Percentiles rank a stretch among this genome's conserved stretches.
Evolutionary conservation across 257 asterid species (phyloP).

Genomic region (Petunia axillaris): DNA sequence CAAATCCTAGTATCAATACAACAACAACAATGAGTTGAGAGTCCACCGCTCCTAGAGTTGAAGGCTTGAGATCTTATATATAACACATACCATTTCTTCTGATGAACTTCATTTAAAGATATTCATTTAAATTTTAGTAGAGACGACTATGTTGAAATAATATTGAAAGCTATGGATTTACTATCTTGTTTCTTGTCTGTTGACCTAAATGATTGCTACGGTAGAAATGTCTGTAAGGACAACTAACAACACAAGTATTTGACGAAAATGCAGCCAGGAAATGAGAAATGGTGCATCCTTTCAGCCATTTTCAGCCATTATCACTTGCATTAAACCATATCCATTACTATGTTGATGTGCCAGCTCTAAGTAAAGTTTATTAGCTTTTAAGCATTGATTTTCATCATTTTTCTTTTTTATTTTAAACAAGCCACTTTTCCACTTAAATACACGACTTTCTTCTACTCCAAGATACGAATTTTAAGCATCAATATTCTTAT

Average conservation of each 20-base stretch:
- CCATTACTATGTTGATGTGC: constrained; percentile 92
- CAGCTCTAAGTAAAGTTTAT: constrained; percentile 63
- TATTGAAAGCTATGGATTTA: too few species aligned
- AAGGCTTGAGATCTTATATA: constrained; percentile 41
- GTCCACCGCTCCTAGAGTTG: constrained; percentile 43
- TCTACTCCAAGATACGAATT: too few species aligned
- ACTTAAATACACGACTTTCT: too few species aligned
- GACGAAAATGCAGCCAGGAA: constrained; percentile 33
- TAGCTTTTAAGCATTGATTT: background rate
- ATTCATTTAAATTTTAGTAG: too few species aligned
- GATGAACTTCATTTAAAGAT: too few species aligned
- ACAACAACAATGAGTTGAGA: constrained; percentile 24
- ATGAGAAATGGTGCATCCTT: constrained; percentile 93
- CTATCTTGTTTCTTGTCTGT: too few species aligned
- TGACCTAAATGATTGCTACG: constrained; percentile 31
- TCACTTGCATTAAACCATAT: constrained; percentile 84
- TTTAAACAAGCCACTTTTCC: too few species aligned
- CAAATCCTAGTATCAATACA: too few species aligned
- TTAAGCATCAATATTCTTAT: too few species aligned
- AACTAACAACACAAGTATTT: constrained; percentile 22
- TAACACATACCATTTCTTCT: too few species aligned
- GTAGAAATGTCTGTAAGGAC: constrained; percentile 50
- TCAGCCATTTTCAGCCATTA: constrained; percentile 64
- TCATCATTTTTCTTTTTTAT: too few species aligned
- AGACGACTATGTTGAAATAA: too few species aligned